phyloP scores from a whole-genome alignment of 148 eudicot species.

The Silene latifolia region DNA sequence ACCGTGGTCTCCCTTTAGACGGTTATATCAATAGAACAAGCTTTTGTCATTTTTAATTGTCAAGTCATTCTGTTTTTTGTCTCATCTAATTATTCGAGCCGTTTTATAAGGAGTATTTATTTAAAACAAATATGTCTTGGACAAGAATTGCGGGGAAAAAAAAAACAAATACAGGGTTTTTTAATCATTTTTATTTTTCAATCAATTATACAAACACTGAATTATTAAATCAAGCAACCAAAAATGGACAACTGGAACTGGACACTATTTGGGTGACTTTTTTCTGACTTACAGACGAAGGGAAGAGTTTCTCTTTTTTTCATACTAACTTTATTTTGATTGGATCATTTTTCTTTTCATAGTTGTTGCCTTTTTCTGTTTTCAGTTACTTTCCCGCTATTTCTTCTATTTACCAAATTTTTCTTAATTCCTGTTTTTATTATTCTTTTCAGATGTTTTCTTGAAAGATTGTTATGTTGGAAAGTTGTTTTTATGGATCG shows the following conservation, averaged over 20 bases:
- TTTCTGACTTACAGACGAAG: constrained; percentile 27
- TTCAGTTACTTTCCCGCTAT: constrained; percentile 7
- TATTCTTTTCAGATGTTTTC: neutral
- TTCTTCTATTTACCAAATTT: constrained; percentile 1
- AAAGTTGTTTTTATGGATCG: neutral
- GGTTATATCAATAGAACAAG: too few relatives aligned
- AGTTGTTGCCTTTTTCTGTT: neutral
- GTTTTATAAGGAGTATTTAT: too few relatives aligned
- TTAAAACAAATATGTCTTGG: too few relatives aligned
- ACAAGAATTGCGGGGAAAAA: too few relatives aligned
- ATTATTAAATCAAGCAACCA: neutral
- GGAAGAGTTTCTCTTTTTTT: constrained; percentile 21
- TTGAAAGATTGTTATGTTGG: neutral
- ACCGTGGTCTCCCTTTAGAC: too few relatives aligned
- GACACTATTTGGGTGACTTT: constrained; percentile 11
- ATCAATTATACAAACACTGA: neutral
- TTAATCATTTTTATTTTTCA: neutral
- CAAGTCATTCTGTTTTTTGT: too few relatives aligned
- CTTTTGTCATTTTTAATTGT: too few relatives aligned
- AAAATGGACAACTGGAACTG: constrained; percentile 16
- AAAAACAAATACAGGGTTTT: neutral
- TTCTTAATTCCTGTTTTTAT: neutral
- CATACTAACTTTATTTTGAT: neutral
- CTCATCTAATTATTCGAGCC: too few relatives aligned
- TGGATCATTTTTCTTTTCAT: constrained; percentile 5